Percentiles rank a stretch among this genome's conserved stretches.
Conservation (phyloP, 2,329 filamentous ascomycete genomes). For the Alternaria triticimaculans region DNA sequence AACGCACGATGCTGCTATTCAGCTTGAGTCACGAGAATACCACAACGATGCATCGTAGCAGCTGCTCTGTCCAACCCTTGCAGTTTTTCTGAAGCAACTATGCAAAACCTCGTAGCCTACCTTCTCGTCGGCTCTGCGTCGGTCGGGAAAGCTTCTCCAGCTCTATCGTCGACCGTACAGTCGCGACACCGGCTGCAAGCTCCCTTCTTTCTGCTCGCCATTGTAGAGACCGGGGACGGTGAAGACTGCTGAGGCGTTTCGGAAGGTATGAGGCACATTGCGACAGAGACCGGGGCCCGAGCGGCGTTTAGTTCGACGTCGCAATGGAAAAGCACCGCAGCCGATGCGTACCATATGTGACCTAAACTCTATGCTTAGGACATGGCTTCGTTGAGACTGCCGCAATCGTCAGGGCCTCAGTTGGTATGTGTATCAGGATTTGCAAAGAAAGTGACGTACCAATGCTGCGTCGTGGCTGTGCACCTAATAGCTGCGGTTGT, state of each 20-base stretch:
- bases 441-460: not conserved
- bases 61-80: not conserved
- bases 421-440: not conserved
- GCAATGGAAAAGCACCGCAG: not conserved
- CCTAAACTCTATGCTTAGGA: not conserved
- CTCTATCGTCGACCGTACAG: not conserved
- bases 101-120: not conserved
- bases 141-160: not conserved
- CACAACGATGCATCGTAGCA: not conserved
- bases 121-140: not conserved
- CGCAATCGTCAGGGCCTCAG: not conserved
- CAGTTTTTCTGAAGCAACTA: not conserved
- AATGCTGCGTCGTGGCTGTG: not conserved
- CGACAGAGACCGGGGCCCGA: not conserved
- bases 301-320: not conserved
- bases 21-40: not conserved
- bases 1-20: not conserved
- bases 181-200: not conserved
- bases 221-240: not conserved
- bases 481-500: not conserved
- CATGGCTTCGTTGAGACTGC: not conserved
- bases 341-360: not conserved
- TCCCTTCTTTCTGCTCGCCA: not conserved
- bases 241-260: not conserved
- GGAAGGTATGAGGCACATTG: not conserved